Base-by-base conservation (phyloP, 805 yeast genomes). In the Wickerhamomyces bovis region DNA sequence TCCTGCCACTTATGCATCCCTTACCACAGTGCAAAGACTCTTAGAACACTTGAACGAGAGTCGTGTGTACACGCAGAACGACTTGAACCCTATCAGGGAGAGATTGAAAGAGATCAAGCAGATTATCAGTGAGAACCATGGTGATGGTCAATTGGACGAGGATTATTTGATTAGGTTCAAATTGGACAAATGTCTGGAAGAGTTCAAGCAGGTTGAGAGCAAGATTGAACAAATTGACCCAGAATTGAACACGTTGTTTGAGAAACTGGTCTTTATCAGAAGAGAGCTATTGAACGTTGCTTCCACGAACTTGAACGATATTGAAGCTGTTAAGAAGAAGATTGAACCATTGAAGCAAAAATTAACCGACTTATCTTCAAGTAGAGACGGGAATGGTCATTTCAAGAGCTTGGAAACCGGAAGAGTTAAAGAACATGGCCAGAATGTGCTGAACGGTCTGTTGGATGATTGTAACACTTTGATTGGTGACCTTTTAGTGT, bases 1-100 rank as follows among this genome's bases (percentile, higher is more conserved):
- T 1, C 96, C 98, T 1, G 96, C 97, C 5, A 87, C 96, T 1
- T 94, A 86, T 66, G 92, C 96, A 6, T 86, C 95, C 3, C 69
- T 92, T 38, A 75, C 89, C 38, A 89, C 98, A 0, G 95, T 94
- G 19, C 84, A 83, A 66, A 80, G 94, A 55, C 69, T 94, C 48
- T 72, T 94, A 54, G 86, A 80, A 53, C 98, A 92, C 66, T 69
- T 92, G 51, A 77, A 80, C 53, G 96, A 87, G 61, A 78, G 87
- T 43, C 81, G 81, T 46, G 88, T 87, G 19, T 92, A 82, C 65
- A 89, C 97, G 1, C 80, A 78, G 46, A 86, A 85, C 55, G 99
- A 94, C 63, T 74, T 89, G 53, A 69, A 72, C 49, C 95, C 97
- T 2, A 85, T 94, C 43, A 73, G 78, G 48, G 78, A 74, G 44